Percentiles rank a stretch among this genome's conserved stretches.
phyloP scores from a whole-genome alignment of 495 filamentous ascomycete species.

The Xylaria curta region DNA sequence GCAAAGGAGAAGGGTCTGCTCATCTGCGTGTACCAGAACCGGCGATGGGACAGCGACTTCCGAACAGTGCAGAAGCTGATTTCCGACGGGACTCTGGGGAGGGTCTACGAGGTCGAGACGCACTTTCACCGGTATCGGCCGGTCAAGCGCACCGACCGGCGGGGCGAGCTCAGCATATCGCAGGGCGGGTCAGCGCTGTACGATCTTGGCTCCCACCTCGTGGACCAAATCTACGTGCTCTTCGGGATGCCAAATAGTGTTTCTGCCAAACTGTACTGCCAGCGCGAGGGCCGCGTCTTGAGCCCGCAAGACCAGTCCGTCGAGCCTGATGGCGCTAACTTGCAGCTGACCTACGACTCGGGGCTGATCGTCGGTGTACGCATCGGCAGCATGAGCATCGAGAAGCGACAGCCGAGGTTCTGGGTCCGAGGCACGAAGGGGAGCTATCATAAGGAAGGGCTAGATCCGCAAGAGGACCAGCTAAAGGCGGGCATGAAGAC shows the following conservation, averaged over 20 bases:
- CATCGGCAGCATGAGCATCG: conserved; percentile 71
- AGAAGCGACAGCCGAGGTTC: conserved; percentile 75
- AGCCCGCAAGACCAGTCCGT: conserved; percentile 54
- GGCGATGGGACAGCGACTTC: conserved; percentile 86
- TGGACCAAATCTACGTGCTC: conserved; percentile 80
- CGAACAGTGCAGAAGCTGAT: conserved; percentile 72
- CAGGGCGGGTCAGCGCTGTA: conserved; percentile 77
- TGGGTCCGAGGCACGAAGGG: conserved; percentile 83
- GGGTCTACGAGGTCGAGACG: conserved; percentile 79
- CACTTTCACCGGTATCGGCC: conserved; percentile 85
- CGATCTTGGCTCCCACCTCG: conserved; percentile 83
- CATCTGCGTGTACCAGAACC: conserved; percentile 88
- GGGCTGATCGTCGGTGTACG: conserved; percentile 69
- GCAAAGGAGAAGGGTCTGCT: conserved; percentile 65
- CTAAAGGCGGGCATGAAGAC: conserved; percentile 72
- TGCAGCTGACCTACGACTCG: conserved; percentile 69
- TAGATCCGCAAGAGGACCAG: conserved; percentile 85
- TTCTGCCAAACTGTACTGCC: conserved; percentile 70
- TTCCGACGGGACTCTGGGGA: conserved; percentile 61
- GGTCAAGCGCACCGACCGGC: conserved; percentile 52
- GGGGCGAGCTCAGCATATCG: conserved; percentile 56
- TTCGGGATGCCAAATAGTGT: conserved; percentile 77
- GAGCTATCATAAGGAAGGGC: conserved; percentile 78
- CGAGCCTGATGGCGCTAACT: conserved; percentile 73
- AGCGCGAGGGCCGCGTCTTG: conserved; percentile 58